Conservation (phyloP, 2,329 filamentous ascomycete genomes). For the Colletotrichum sp. region DNA sequence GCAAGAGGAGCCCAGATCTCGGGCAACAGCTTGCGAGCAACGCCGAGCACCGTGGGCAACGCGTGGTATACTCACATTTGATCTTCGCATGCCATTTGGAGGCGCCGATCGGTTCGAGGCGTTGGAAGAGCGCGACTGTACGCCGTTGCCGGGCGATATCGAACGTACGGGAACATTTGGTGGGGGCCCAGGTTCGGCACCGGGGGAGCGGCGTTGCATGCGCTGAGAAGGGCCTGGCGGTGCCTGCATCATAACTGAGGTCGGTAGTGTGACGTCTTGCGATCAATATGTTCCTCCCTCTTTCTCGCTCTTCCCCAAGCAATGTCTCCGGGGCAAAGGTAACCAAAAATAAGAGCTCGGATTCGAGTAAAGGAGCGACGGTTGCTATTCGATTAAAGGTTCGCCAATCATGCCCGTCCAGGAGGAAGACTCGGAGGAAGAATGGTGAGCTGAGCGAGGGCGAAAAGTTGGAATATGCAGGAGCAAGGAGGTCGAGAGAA, state of each 20-base stretch:
- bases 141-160: conserved; percentile 63
- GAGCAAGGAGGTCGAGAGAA: background rate
- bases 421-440: background rate
- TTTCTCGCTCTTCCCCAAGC: background rate
- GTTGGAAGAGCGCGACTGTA: conserved; percentile 68
- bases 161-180: conserved; percentile 59
- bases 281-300: background rate
- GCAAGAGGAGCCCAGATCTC: background rate
- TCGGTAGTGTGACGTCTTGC: background rate
- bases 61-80: conserved; percentile 57
- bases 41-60: background rate
- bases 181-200: conserved; percentile 63
- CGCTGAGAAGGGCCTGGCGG: conserved; percentile 56
- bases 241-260: conserved; percentile 51
- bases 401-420: background rate
- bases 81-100: conserved; percentile 48
- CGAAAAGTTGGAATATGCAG: background rate
- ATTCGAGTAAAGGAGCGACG: background rate
- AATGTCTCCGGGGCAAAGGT: background rate
- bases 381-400: background rate
- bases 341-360: background rate
- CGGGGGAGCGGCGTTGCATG: conserved; percentile 68
- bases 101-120: conserved; percentile 67
- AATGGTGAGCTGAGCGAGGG: background rate
- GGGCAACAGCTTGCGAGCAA: background rate